Conservation (phyloP, 371 early-diverging fungal genomes). For the Lichtheimia ornata region DNA sequence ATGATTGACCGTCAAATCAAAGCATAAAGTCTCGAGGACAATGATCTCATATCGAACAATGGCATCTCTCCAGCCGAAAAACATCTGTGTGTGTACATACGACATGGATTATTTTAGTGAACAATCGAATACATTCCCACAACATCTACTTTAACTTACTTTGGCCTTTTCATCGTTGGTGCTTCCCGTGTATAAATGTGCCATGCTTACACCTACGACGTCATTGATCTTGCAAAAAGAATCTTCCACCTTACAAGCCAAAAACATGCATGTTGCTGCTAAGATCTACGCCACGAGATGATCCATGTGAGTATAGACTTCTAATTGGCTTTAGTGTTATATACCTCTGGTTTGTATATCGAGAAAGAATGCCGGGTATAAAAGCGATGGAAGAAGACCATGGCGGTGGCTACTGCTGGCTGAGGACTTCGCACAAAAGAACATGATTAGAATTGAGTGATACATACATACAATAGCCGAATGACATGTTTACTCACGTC, state of each 20-base stretch:
- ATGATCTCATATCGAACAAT: conserved; percentile 68
- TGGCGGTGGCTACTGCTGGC: conserved; percentile 70
- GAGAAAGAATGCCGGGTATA: conserved; percentile 72
- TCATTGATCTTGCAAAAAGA: conserved; percentile 61
- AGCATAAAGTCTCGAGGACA: conserved; percentile 72
- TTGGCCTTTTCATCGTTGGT: conserved; percentile 26
- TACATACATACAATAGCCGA: not conserved
- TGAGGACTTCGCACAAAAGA: conserved; percentile 48
- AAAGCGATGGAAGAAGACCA: conserved; percentile 77
- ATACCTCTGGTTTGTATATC: conserved; percentile 35
- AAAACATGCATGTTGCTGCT: conserved; percentile 72
- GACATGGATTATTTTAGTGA: not conserved
- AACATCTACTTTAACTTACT: conserved; percentile 16
- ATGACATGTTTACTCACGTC: conserved; percentile 40
- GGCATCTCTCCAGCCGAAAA: conserved; percentile 30
- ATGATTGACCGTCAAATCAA: conserved; percentile 75
- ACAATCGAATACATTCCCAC: not conserved
- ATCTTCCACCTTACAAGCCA: conserved; percentile 84
- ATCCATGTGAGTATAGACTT: no score
- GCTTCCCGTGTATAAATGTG: not conserved
- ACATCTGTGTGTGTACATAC: conserved; percentile 35
- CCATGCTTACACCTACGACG: conserved; percentile 42
- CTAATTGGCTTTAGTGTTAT: not conserved
- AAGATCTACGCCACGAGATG: conserved; percentile 23
- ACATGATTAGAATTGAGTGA: not conserved